phyloP scores from a whole-genome alignment of 768 basidiomycete species.

The Psilocybe subaeruginosa region DNA sequence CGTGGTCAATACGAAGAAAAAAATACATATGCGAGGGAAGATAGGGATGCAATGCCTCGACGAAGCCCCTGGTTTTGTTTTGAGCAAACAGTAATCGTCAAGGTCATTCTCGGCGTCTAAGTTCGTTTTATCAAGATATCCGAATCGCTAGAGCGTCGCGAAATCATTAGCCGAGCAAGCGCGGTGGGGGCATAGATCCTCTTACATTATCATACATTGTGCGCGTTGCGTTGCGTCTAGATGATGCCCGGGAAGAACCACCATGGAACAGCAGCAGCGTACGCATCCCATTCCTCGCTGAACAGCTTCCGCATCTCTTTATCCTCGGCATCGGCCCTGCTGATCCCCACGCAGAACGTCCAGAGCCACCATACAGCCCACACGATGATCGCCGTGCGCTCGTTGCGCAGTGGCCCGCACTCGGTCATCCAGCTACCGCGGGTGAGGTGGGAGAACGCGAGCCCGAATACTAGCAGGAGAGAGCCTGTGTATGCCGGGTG shows the following conservation, averaged over 20 bases:
- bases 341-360: constrained; percentile 50
- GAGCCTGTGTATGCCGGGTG: constrained; percentile 63
- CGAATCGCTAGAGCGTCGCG: not conserved
- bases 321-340: constrained; percentile 54
- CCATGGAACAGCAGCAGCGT: constrained; percentile 44
- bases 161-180: not conserved
- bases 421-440: constrained; percentile 50
- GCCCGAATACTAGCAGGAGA: constrained; percentile 47
- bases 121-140: not conserved
- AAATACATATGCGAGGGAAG: too few relatives aligned
- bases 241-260: constrained; percentile 55
- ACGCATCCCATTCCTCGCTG: constrained; percentile 49
- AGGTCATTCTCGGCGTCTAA: not conserved
- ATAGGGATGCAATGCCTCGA: too few relatives aligned
- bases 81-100: not conserved
- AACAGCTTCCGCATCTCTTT: constrained; percentile 49
- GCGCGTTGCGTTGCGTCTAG: constrained; percentile 14
- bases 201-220: too few relatives aligned
- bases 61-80: not conserved
- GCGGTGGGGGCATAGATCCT: too few relatives aligned
- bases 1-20: too few relatives aligned
- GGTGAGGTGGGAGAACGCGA: constrained; percentile 48
- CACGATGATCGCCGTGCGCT: constrained; percentile 26
- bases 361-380: constrained; percentile 53
- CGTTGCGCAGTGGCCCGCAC: constrained; percentile 36